A percentile compares a stretch with the other conserved stretches of the same genome.
Evolutionary conservation across 1,284 basidiomycete genomes (phyloP).

Genomic region (Apiotrichum mycotoxinovorans): DNA sequence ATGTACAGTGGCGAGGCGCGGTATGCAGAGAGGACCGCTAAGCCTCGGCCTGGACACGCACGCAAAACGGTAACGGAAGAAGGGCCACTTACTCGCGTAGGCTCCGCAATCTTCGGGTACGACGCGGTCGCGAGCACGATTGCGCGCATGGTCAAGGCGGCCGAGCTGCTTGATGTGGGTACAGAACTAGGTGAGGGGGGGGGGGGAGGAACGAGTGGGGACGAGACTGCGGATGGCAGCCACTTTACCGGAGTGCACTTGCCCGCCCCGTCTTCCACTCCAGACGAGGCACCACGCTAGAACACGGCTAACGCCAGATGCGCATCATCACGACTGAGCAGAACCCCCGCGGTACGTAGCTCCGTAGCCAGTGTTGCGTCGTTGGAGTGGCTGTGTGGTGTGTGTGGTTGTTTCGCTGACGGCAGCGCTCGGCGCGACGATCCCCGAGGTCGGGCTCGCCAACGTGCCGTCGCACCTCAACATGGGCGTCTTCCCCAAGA

Average conservation of each 20-base stretch:
- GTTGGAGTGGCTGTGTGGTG: too few relatives aligned
- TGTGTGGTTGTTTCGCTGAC: too few relatives aligned
- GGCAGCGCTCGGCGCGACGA: slow-evolving; percentile 64
- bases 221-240: too few relatives aligned
- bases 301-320: slow-evolving; percentile 1
- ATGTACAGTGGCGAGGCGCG: too few relatives aligned
- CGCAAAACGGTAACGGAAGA: neutral
- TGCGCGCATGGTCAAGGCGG: slow-evolving; percentile 72
- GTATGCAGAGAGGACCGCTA: too few relatives aligned
- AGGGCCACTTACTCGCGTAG: slow-evolving; percentile 12
- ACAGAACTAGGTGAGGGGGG: too few relatives aligned
- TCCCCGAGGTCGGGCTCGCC: slow-evolving; percentile 58
- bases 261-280: too few relatives aligned
- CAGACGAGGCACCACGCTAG: neutral
- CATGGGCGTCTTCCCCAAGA: slow-evolving; percentile 65
- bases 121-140: slow-evolving; percentile 65
- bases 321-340: slow-evolving; percentile 62
- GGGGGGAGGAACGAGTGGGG: too few relatives aligned
- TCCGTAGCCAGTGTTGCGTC: too few relatives aligned
- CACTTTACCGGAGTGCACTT: too few relatives aligned
- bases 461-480: slow-evolving; percentile 37
- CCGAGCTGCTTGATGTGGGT: slow-evolving; percentile 37
- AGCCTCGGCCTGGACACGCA: neutral
- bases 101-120: slow-evolving; percentile 60
- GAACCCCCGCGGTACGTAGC: slow-evolving; percentile 63